Conservation (phyloP, 2,329 filamentous ascomycete genomes). For the Fusarium subglutinans region DNA sequence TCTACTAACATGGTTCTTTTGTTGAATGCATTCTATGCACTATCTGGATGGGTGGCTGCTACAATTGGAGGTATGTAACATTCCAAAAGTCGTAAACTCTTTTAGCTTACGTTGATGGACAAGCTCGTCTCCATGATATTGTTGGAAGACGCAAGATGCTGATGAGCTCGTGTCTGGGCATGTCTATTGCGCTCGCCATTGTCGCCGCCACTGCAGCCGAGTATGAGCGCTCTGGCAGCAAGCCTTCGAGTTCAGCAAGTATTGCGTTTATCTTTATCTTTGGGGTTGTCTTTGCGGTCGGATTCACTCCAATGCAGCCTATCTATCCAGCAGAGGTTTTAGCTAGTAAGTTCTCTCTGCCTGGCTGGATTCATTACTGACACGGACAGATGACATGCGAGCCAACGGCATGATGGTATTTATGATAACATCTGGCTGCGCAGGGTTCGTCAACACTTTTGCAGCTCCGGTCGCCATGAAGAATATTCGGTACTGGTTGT, state of each 20-base stretch:
- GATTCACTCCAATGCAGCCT: neutral
- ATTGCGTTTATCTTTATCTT: neutral
- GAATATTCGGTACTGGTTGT: neutral
- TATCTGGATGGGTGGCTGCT: neutral
- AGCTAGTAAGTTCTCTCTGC: neutral
- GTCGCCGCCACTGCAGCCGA: neutral
- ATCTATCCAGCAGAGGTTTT: neutral
- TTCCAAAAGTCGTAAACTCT: rapidly evolving
- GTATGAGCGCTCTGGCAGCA: neutral
- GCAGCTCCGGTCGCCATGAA: neutral
- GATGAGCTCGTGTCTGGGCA: neutral
- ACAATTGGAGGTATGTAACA: neutral
- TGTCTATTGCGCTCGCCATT: neutral
- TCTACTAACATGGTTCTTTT: neutral
- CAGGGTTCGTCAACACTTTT: neutral
- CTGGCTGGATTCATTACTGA: rapidly evolving
- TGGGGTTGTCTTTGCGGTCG: neutral
- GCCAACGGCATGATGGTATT: neutral
- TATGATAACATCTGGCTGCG: neutral
- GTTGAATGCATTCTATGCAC: neutral
- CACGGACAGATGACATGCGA: neutral
- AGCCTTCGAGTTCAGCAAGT: neutral
- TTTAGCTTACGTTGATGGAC: rapidly evolving
- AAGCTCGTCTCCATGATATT: neutral
- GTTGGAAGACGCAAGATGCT: neutral